These are phyloP conservation scores for Lithospermum erythrorhizon DNA, from an alignment of 257 asterid genomes.

Conservation along the genomic window DNA sequence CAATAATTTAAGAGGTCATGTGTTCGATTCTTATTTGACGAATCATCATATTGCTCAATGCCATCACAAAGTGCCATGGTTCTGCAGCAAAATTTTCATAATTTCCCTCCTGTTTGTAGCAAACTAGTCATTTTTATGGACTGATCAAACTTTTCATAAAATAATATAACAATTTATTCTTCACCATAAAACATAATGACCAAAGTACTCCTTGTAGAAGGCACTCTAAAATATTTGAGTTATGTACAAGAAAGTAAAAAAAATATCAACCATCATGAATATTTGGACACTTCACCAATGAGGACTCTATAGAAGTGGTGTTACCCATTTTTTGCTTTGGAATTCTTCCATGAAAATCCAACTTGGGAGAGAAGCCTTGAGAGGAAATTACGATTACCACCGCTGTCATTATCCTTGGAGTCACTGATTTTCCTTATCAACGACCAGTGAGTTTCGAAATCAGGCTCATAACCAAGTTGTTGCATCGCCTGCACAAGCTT, in stretches of 20 bases:
- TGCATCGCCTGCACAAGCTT: slow-evolving; percentile 57
- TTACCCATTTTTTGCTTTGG: slow-evolving; percentile 2
- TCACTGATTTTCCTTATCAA: slow-evolving; percentile 49
- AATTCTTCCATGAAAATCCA: slow-evolving; percentile 29
- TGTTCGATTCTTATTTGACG: no score
- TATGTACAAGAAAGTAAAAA: background rate
- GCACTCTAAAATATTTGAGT: no score
- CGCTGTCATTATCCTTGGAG: slow-evolving; percentile 21
- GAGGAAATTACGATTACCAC: slow-evolving; percentile 29
- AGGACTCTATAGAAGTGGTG: background rate
- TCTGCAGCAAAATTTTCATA: no score
- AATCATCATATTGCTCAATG: no score
- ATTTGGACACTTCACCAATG: background rate
- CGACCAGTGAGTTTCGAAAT: slow-evolving; percentile 86
- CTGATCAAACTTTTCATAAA: no score
- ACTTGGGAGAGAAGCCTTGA: slow-evolving; percentile 62
- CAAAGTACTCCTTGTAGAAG: background rate
- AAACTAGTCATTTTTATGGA: no score
- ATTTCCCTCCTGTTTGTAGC: no score
- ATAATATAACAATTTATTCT: no score
- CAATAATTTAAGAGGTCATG: no score
- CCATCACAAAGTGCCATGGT: no score
- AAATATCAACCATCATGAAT: background rate
- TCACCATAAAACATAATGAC: no score
- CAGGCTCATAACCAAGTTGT: slow-evolving; percentile 57